A percentile compares a stretch with the other conserved stretches of the same genome.
phyloP scores from a whole-genome alignment of 2,329 filamentous ascomycete genomes.

The Exophiala mesophila region DNA sequence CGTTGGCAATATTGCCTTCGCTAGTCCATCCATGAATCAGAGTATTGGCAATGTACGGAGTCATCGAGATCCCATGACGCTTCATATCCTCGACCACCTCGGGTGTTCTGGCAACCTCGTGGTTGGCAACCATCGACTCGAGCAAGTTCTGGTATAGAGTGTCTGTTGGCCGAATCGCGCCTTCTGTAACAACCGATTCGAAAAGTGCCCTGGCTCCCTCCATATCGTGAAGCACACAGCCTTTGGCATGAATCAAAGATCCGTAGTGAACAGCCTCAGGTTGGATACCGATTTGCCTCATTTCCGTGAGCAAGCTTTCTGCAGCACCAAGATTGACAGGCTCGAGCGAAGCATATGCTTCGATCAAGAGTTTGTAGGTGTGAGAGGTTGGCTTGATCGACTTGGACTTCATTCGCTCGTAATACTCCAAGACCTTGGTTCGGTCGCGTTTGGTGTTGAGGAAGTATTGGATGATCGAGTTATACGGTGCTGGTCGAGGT shows the following conservation, averaged over 20 bases:
- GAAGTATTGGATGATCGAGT: constrained; percentile 99
- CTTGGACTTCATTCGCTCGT: constrained; percentile 84
- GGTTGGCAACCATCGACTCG: constrained; percentile 94
- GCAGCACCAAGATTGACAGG: constrained; percentile 84
- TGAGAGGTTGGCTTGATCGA: constrained; percentile 88
- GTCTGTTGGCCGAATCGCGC: constrained; percentile 65
- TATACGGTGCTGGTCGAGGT: constrained; percentile 92
- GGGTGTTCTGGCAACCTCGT: constrained; percentile 72
- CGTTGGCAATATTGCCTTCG: constrained; percentile 73
- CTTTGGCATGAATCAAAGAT: constrained; percentile 90
- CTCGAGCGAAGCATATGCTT: constrained; percentile 90
- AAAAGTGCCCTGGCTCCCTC: constrained; percentile 76
- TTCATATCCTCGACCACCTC: constrained; percentile 72
- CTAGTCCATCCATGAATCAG: constrained; percentile 95
- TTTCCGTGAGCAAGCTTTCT: constrained; percentile 73
- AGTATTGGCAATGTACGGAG: constrained; percentile 96
- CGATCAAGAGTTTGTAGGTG: constrained; percentile 95
- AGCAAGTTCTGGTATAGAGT: constrained; percentile 96
- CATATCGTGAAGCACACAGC: constrained; percentile 90
- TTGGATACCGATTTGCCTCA: constrained; percentile 66
- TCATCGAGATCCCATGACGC: constrained; percentile 70
- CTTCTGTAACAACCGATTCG: constrained; percentile 68
- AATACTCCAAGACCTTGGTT: constrained; percentile 87
- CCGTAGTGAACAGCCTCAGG: constrained; percentile 95
- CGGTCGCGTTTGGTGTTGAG: constrained; percentile 95